phyloP scores from a whole-genome alignment of 306 rosid species.

The Fragaria nilgerrensis region DNA sequence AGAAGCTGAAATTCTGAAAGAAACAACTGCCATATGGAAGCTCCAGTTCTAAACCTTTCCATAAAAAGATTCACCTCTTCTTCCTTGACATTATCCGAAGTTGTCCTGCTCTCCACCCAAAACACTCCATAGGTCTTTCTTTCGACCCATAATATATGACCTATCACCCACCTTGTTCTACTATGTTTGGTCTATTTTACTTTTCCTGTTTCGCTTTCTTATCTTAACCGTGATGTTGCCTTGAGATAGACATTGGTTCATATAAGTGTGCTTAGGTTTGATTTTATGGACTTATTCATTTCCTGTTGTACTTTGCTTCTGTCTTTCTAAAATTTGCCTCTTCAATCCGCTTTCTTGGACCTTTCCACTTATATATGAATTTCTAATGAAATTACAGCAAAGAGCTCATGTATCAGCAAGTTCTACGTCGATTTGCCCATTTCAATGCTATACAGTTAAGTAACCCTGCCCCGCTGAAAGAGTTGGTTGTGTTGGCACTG shows the following conservation, averaged over 20 bases:
- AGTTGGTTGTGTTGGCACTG: slow-evolving; percentile 74
- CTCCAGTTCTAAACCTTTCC: background rate
- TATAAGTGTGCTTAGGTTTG: background rate
- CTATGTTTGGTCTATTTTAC: background rate
- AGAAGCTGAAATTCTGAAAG: background rate
- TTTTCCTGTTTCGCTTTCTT: background rate
- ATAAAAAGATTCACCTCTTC: background rate
- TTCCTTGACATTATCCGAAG: background rate
- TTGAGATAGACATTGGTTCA: background rate
- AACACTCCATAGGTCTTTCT: background rate
- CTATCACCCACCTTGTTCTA: background rate
- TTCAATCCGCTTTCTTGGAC: background rate
- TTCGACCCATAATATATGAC: background rate
- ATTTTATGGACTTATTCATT: background rate
- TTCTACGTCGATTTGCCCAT: slow-evolving; percentile 71
- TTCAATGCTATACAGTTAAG: slow-evolving; percentile 84
- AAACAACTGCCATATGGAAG: background rate
- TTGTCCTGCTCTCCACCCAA: background rate
- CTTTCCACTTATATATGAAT: background rate
- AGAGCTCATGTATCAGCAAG: slow-evolving; percentile 99
- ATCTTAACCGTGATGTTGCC: background rate
- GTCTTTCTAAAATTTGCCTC: background rate
- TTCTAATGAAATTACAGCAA: slow-evolving; percentile 53
- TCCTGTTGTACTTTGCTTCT: background rate
- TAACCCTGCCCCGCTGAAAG: slow-evolving; percentile 72